Conservation (phyloP, 2,329 filamentous ascomycete genomes). For the Cladosporium sp. region DNA sequence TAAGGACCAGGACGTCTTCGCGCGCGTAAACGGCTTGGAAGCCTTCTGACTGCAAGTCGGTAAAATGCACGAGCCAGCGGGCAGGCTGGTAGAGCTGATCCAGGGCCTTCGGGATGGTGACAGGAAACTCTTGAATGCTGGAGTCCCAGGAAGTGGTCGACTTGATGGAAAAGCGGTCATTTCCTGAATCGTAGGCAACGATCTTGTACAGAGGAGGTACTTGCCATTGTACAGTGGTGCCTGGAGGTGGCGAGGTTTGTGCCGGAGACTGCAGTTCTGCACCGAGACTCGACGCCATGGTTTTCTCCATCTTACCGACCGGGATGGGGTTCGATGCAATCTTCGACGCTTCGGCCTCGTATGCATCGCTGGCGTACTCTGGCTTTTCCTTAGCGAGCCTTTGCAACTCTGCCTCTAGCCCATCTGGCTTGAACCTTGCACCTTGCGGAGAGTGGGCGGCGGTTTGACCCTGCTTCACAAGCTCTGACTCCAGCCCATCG, state of each 20-base stretch:
- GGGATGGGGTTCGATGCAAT: not conserved
- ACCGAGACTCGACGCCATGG: constrained; percentile 1
- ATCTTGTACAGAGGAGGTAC: constrained; percentile 52
- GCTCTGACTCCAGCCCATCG: constrained; percentile 3
- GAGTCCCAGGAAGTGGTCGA: constrained; percentile 52
- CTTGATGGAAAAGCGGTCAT: constrained; percentile 51
- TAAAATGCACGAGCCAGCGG: constrained; percentile 60
- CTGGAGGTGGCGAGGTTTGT: not conserved
- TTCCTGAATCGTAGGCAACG: constrained; percentile 57
- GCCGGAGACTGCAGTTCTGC: not conserved
- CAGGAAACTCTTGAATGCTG: constrained; percentile 40
- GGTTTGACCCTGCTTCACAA: not conserved
- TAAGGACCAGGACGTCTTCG: constrained; percentile 60
- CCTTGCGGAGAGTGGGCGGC: not conserved
- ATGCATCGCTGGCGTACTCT: constrained; percentile 3
- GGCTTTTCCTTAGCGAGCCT: not conserved
- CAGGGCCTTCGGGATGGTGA: constrained; percentile 56
- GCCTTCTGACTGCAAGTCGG: constrained; percentile 52
- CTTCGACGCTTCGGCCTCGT: constrained; percentile 9
- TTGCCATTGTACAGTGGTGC: constrained; percentile 21
- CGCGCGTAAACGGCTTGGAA: constrained; percentile 62
- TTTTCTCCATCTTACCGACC: constrained; percentile 8
- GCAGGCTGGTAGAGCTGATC: constrained; percentile 55
- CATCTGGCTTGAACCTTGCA: not conserved
- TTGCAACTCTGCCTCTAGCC: constrained; percentile 6